Conservation (phyloP, 305 asterid species). For the Coffea humblotiana region DNA sequence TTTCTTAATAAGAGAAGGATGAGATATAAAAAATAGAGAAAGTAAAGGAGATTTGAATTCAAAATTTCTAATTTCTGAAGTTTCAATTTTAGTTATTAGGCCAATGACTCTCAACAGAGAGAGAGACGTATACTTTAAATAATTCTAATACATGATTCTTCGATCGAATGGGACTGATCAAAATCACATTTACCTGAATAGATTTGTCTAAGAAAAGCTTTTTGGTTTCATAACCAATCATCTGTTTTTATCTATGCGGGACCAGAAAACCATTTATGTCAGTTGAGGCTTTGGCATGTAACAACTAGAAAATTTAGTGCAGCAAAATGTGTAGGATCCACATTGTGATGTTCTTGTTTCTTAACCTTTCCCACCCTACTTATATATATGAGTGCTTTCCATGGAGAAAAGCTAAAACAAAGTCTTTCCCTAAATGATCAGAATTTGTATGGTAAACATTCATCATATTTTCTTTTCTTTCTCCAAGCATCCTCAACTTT, state of each 20-base stretch:
- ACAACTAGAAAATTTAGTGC: conserved; percentile 7
- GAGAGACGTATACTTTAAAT: not conserved
- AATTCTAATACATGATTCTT: not conserved
- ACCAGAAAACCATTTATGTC: not conserved
- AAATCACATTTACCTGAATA: not conserved
- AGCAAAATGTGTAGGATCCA: conserved; percentile 21
- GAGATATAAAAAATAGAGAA: too few species aligned
- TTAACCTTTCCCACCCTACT: conserved; percentile 12
- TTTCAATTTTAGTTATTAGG: too few species aligned
- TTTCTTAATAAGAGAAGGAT: too few species aligned
- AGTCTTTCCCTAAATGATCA: not conserved
- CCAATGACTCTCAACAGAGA: too few species aligned
- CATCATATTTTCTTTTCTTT: not conserved
- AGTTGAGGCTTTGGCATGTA: conserved; percentile 1
- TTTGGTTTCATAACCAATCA: not conserved
- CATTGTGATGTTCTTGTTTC: not conserved
- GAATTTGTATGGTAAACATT: not conserved
- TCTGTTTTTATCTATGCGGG: not conserved
- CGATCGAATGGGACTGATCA: not conserved
- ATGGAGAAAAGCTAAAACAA: conserved; percentile 5
- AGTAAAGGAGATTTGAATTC: too few species aligned
- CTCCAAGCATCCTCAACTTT: conserved; percentile 8
- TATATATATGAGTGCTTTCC: conserved; percentile 16
- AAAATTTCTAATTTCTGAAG: too few species aligned
- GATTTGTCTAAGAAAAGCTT: not conserved